Base-by-base conservation (phyloP, 495 filamentous ascomycete species). In the Elasticomyces elasticus region DNA sequence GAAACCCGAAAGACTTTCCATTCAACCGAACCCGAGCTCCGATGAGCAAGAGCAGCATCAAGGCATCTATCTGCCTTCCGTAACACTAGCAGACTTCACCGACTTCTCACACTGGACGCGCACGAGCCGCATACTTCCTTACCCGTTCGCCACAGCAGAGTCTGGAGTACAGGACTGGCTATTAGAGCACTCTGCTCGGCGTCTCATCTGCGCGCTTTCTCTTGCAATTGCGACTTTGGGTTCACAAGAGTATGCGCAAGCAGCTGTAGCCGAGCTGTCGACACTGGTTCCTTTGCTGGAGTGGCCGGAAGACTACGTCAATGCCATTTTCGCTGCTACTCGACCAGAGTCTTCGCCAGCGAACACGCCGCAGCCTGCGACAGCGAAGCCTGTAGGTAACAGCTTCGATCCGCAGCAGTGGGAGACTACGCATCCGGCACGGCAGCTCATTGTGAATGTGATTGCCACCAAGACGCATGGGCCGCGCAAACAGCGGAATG, bases 301-400 rank as follows among this genome's bases (percentile, higher is more conserved):
- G 5, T 55, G 45, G 43, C 53, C 53, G 12, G 53, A 55, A 26
- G 53, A 55, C 26, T 33, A 35, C 46, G 53, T 55, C 13, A 55
- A 55, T 33, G 2, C 22, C 35, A 41, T 55, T 23, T 55, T 55
- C 45, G 52, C 52, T 27, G 52, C 52, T n/a, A 54, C 35, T 30
- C 13, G 13, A 4, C 4, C 45, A 17, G 2, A 2, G 11, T 3
- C 23, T 10, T 12, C 19, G 22, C 35, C 13, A 5, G 13, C 13
- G 35, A 40, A 40, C 15, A 3, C 35, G 35, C 35, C 15, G 35
- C 35, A 40, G 35, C 35, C 13, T 40, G 35, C 35, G 35, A 12
- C 13, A 40, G 5, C 4, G 2, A 5, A 40, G 13, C 4, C 35
- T n/a, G 4, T 17, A 20, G 24, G n/a, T 13, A 25, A 38, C 17